A percentile compares a stretch with the other conserved stretches of the same genome.
Evolutionary conservation across 2,329 filamentous ascomycete species (phyloP).

Genomic region (Coleophoma crateriformis): DNA sequence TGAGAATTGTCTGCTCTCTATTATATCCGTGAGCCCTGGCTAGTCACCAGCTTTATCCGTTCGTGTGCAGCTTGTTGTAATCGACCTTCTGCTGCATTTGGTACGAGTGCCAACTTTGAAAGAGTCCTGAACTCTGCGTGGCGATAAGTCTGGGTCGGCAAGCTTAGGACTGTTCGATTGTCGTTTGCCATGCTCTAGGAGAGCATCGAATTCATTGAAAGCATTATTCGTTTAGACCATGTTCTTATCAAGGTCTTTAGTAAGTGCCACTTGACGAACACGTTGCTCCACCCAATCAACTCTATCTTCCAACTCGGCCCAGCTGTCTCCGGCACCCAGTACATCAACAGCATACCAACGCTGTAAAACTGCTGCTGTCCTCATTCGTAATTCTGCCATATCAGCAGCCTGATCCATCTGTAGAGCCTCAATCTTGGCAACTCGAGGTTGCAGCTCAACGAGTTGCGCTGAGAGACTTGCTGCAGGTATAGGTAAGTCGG

Average conservation of each 20-base stretch:
- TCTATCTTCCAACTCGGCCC: constrained; percentile 25
- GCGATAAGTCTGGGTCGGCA: too few species aligned
- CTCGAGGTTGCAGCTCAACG: constrained; percentile 25
- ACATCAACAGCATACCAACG: constrained; percentile 25
- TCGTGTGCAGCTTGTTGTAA: too few species aligned
- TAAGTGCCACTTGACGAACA: constrained; percentile 14
- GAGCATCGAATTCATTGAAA: too few species aligned
- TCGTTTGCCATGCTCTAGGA: too few species aligned
- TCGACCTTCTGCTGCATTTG: too few species aligned
- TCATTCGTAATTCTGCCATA: constrained; percentile 20
- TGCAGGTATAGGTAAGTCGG: constrained; percentile 24
- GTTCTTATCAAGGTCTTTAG: constrained; percentile 14
- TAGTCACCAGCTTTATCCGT: too few species aligned
- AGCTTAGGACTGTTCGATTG: too few species aligned
- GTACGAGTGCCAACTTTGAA: too few species aligned
- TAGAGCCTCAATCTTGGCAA: constrained; percentile 23
- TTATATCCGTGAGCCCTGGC: too few species aligned
- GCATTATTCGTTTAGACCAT: constrained; percentile 7
- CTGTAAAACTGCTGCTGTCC: constrained; percentile 23
- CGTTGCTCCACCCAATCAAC: constrained; percentile 22
- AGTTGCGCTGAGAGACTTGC: constrained; percentile 23
- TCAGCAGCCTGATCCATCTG: constrained; percentile 23
- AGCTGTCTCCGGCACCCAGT: constrained; percentile 23
- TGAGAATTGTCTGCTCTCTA: too few species aligned
- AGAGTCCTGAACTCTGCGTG: too few species aligned